Conservation (phyloP, 805 yeast species). For the Naumovozyma castellii region DNA sequence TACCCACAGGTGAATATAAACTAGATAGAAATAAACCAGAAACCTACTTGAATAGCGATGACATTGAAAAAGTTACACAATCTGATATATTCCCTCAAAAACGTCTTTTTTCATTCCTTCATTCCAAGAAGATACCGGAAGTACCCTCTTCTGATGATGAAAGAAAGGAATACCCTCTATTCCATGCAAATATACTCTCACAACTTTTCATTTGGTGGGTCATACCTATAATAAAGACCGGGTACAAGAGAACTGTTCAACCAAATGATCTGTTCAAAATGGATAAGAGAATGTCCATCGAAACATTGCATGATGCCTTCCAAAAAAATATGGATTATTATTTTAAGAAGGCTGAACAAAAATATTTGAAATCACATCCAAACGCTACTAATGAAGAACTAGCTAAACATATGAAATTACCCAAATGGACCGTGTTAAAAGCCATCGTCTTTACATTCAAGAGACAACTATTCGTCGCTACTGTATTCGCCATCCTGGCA, state of each 20-base stretch:
- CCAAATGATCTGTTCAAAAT: conserved; percentile 50
- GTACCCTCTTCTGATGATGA: conserved; percentile 41
- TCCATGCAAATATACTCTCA: conserved; percentile 33
- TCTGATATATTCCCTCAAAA: conserved; percentile 34
- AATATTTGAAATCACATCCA: conserved; percentile 29
- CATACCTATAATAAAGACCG: conserved; percentile 49
- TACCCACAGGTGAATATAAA: conserved; percentile 20
- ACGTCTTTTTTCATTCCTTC: conserved; percentile 42
- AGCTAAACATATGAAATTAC: conserved; percentile 21
- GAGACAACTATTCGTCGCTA: conserved; percentile 37
- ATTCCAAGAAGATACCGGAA: conserved; percentile 42
- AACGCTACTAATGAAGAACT: conserved; percentile 33
- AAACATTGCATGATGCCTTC: conserved; percentile 34
- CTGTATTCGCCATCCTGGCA: conserved; percentile 37
- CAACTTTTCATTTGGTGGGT: conserved; percentile 60
- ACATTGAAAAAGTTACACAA: conserved; percentile 29
- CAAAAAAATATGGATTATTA: conserved; percentile 27
- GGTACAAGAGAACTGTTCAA: conserved; percentile 62
- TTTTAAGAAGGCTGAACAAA: conserved; percentile 26
- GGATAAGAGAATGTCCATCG: conserved; percentile 36
- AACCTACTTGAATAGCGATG: conserved; percentile 26
- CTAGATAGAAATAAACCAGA: conserved; percentile 24
- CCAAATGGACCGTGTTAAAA: conserved; percentile 30
- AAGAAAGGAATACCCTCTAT: conserved; percentile 41
- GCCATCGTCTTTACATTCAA: conserved; percentile 43